Evolutionary conservation across 2,329 filamentous ascomycete genomes (phyloP).

Genomic region (Aureobasidium sp.): DNA sequence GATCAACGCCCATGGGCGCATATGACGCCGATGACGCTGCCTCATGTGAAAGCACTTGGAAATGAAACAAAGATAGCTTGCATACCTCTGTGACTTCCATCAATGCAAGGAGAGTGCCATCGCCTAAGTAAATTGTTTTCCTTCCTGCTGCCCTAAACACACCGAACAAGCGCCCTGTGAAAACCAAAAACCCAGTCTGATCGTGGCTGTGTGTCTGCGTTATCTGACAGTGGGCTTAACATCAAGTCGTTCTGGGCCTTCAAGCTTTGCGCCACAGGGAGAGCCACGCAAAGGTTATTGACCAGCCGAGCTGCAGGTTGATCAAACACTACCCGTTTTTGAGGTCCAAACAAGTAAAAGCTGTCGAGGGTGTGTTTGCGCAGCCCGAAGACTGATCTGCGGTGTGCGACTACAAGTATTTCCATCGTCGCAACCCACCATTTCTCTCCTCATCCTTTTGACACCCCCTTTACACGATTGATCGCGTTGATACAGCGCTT

Average conservation of each 20-base stretch:
- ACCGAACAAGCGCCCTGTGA: background rate
- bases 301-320: background rate
- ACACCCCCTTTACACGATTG: background rate
- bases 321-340: conserved; percentile 7
- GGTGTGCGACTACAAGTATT: conserved; percentile 5
- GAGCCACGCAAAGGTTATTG: conserved; percentile 6
- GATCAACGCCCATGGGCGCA: background rate
- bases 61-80: conserved; percentile 1
- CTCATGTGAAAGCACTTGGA: conserved; percentile 5
- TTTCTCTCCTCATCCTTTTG: background rate
- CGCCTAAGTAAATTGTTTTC: background rate
- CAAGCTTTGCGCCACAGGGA: conserved; percentile 5
- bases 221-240: conserved; percentile 1
- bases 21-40: conserved; percentile 8
- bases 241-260: background rate
- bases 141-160: background rate
- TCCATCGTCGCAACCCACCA: background rate
- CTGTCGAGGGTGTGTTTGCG: conserved; percentile 4
- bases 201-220: background rate
- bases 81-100: background rate
- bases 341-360: conserved; percentile 1
- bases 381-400: conserved; percentile 3
- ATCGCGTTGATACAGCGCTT: background rate
- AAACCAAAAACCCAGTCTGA: background rate
- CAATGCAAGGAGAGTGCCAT: background rate